Evolutionary conservation across 106 monocot genomes (phyloP).

Genomic region (Dactylorhiza incarnata): DNA sequence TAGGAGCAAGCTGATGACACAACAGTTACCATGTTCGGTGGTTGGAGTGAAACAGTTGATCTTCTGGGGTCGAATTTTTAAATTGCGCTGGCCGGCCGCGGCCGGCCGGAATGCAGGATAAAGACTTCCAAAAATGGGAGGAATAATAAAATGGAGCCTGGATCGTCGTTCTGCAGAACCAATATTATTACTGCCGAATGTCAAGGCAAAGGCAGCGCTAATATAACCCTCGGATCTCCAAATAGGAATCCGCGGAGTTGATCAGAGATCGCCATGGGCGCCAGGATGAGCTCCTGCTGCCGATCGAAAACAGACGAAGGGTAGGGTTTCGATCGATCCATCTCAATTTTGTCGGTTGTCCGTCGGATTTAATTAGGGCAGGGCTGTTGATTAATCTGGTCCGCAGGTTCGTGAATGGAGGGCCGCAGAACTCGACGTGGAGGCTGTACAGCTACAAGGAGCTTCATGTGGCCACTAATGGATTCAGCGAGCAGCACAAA

Average conservation of each 20-base stretch:
- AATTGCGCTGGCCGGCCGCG: not conserved
- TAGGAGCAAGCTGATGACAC: no score
- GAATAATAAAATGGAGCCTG: no score
- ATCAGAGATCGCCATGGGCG: conserved; percentile 13
- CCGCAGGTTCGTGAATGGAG: not conserved
- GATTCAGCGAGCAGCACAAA: conserved; percentile 36
- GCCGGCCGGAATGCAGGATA: not conserved
- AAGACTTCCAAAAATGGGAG: not conserved
- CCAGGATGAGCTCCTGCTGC: conserved; percentile 20
- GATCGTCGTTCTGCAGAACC: no score
- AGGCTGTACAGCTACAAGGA: conserved; percentile 38
- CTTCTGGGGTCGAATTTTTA: no score
- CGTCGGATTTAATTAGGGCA: no score
- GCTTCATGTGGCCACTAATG: conserved; percentile 23
- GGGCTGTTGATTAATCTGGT: not conserved
- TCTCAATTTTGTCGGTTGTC: not conserved
- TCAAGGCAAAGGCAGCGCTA: no score
- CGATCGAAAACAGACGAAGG: conserved; percentile 5
- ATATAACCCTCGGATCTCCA: no score
- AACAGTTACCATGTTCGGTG: no score
- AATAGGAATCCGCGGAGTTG: no score
- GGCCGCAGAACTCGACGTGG: conserved; percentile 20
- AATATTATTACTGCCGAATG: no score
- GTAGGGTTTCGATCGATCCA: not conserved
- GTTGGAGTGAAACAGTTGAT: no score